Evolutionary conservation across 495 filamentous ascomycete species (phyloP).

Genomic region (Acidiella bohemica): DNA sequence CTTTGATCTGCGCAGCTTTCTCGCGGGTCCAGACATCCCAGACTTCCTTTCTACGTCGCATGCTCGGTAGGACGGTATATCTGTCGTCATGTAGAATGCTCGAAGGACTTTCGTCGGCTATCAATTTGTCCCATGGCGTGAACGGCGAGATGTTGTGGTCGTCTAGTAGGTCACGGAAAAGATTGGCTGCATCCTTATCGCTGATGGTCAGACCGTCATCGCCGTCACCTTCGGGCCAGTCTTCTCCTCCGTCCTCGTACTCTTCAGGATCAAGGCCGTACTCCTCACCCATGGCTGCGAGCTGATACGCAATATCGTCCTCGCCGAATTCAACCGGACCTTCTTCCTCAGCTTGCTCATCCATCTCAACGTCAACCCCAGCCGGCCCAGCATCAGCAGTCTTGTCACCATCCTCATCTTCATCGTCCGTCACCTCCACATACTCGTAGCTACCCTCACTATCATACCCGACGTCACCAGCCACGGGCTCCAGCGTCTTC

Average conservation of each 20-base stretch:
- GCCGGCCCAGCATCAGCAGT: slow-evolving; percentile 23
- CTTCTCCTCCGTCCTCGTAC: slow-evolving; percentile 61
- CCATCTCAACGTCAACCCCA: slow-evolving; percentile 31
- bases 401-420: slow-evolving; percentile 4
- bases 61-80: slow-evolving; percentile 70
- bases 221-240: slow-evolving; percentile 53
- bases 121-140: slow-evolving; percentile 75
- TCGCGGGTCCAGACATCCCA: slow-evolving; percentile 71
- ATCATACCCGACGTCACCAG: slow-evolving; percentile 30
- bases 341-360: slow-evolving; percentile 34
- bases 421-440: slow-evolving; percentile 59
- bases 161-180: slow-evolving; percentile 77
- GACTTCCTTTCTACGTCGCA: slow-evolving; percentile 63
- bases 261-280: slow-evolving; percentile 60
- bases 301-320: slow-evolving; percentile 85
- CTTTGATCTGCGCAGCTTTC: slow-evolving; percentile 54
- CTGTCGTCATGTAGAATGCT: slow-evolving; percentile 66
- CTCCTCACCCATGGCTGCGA: slow-evolving; percentile 72
- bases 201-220: slow-evolving; percentile 39
- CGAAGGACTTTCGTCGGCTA: slow-evolving; percentile 54
- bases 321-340: slow-evolving; percentile 80
- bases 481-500: slow-evolving; percentile 17
- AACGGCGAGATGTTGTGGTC: slow-evolving; percentile 77
- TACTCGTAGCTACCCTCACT: slow-evolving; percentile 67
- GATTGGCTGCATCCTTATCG: slow-evolving; percentile 32